phyloP scores from a whole-genome alignment of 805 yeast genomes.

The Kockiozyma suomiensis region DNA sequence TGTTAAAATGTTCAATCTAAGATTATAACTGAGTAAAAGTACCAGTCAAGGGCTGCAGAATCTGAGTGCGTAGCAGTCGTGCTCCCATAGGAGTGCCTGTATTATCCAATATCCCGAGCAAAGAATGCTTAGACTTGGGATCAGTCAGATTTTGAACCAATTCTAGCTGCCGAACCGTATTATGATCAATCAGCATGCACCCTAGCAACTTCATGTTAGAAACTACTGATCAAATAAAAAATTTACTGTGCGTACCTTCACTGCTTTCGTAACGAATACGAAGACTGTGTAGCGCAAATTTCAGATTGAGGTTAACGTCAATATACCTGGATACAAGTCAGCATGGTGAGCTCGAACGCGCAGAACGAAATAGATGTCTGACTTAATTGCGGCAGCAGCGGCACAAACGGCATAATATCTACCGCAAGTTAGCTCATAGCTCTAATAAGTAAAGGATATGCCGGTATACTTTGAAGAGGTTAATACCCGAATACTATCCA shows the following conservation, averaged over 20 bases:
- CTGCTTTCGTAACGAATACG: slow-evolving; percentile 26
- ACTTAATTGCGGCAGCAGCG: slow-evolving; percentile 22
- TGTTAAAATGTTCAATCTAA: neutral
- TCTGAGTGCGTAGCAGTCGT: slow-evolving; percentile 47
- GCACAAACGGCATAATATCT: slow-evolving; percentile 42
- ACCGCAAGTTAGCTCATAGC: neutral
- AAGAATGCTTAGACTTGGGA: slow-evolving; percentile 39
- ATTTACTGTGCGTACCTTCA: slow-evolving; percentile 16
- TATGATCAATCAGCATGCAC: slow-evolving; percentile 49
- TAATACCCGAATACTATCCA: slow-evolving; percentile 36
- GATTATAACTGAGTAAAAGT: neutral
- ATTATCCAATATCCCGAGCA: slow-evolving; percentile 46
- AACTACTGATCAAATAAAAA: neutral
- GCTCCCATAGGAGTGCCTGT: slow-evolving; percentile 54
- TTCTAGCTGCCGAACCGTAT: slow-evolving; percentile 47
- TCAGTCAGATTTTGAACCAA: slow-evolving; percentile 44
- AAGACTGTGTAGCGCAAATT: slow-evolving; percentile 37
- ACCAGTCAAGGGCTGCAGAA: slow-evolving; percentile 52
- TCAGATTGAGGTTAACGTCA: slow-evolving; percentile 25
- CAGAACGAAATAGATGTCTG: neutral
- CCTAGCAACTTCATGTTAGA: slow-evolving; percentile 40
- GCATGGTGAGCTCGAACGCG: neutral
- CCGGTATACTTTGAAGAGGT: slow-evolving; percentile 38
- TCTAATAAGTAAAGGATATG: no score
- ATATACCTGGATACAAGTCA: slow-evolving; percentile 32